Percentiles rank a stretch among this genome's conserved stretches.
Evolutionary conservation across 1,284 basidiomycete genomes (phyloP).

Genomic region (Gymnopus androsaceus): DNA sequence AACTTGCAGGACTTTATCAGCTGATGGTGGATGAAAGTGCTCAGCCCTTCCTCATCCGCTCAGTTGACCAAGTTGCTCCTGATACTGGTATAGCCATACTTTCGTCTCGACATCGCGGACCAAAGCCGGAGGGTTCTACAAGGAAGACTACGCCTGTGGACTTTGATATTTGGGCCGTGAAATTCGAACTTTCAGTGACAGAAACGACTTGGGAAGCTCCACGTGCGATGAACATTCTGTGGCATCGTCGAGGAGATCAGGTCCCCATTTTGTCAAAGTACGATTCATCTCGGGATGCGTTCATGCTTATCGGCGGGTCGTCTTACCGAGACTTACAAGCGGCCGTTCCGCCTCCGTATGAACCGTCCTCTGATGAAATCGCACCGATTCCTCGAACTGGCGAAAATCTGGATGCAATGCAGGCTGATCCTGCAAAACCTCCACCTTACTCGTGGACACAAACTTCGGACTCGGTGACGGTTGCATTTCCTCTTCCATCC

Average conservation of each 20-base stretch:
- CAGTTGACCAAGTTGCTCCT: constrained; percentile 40
- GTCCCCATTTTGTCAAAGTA: constrained; percentile 69
- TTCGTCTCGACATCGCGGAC: constrained; percentile 53
- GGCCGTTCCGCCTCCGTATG: constrained; percentile 39
- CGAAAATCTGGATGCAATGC: constrained; percentile 49
- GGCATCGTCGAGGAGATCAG: constrained; percentile 71
- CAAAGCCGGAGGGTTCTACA: constrained; percentile 15
- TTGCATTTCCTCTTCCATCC: constrained; percentile 81
- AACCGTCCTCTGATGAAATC: constrained; percentile 64
- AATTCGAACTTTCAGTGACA: constrained; percentile 43
- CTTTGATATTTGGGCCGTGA: constrained; percentile 67
- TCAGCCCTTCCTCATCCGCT: constrained; percentile 64
- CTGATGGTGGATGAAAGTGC: constrained; percentile 45
- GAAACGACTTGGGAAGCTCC: neutral
- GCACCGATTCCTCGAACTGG: constrained; percentile 63
- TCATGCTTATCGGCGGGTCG: constrained; percentile 61
- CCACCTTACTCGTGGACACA: constrained; percentile 92
- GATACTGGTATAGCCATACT: constrained; percentile 48
- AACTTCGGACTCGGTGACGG: constrained; percentile 76
- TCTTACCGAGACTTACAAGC: constrained; percentile 46
- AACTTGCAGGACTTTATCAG: constrained; percentile 57
- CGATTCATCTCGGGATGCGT: constrained; percentile 44
- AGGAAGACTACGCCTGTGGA: constrained; percentile 31
- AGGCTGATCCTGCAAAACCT: constrained; percentile 40
- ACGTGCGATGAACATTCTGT: constrained; percentile 52